Evolutionary conservation across 495 filamentous ascomycete species (phyloP).

Genomic region (Pyrenopolyporus hunteri): DNA sequence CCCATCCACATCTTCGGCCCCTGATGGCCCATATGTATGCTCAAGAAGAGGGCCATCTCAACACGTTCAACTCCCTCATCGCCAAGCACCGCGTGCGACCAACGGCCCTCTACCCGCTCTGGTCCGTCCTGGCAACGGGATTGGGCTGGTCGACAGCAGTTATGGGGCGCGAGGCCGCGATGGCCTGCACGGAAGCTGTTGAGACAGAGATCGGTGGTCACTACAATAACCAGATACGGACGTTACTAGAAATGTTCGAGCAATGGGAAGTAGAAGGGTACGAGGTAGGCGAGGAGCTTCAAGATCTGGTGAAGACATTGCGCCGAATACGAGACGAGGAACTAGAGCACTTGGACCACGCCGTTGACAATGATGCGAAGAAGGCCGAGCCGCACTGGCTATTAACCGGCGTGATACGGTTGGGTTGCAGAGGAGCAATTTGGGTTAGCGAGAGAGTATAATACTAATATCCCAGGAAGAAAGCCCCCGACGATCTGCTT

Average conservation of each 20-base stretch:
- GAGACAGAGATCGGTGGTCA: constrained; percentile 97
- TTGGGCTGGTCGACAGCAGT: constrained; percentile 88
- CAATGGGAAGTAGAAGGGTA: constrained; percentile 70
- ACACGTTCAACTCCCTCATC: constrained; percentile 82
- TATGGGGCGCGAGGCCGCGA: constrained; percentile 92
- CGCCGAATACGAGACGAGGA: constrained; percentile 93
- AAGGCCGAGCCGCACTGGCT: constrained; percentile 86
- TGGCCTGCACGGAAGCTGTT: constrained; percentile 98
- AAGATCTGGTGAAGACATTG: constrained; percentile 72
- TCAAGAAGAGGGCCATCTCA: constrained; percentile 87
- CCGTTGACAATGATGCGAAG: constrained; percentile 88
- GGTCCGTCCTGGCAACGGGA: constrained; percentile 81
- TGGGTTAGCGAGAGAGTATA: constrained; percentile 88
- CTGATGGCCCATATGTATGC: constrained; percentile 98
- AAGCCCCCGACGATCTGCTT: background rate
- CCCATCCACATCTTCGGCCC: constrained; percentile 83
- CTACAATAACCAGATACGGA: constrained; percentile 90
- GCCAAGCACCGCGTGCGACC: constrained; percentile 90
- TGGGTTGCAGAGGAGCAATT: constrained; percentile 88
- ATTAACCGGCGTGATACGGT: constrained; percentile 84
- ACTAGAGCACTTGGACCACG: constrained; percentile 94
- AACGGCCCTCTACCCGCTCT: constrained; percentile 91
- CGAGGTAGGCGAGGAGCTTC: constrained; percentile 78
- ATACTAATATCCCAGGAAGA: constrained; percentile 18
- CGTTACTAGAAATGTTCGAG: constrained; percentile 78